Evolutionary conservation across 352 stramenopile genomes (phyloP).

Genomic region (Phytophthora agathidicida): DNA sequence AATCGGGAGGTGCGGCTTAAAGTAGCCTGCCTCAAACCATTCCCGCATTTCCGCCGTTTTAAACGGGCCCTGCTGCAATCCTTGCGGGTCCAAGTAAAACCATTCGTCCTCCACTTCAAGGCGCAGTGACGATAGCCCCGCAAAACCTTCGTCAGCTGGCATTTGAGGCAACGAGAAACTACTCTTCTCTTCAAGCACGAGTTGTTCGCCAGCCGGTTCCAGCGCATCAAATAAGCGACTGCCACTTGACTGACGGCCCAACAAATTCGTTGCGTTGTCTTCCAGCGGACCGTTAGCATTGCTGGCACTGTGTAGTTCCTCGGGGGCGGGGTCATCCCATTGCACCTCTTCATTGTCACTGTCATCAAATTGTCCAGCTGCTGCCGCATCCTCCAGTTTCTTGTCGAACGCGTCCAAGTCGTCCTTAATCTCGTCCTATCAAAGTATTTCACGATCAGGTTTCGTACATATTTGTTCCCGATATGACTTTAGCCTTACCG

Average conservation of each 20-base stretch:
- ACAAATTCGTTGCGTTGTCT: conserved; percentile 16
- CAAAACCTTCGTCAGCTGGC: conserved; percentile 20
- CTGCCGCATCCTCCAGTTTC: conserved; percentile 76
- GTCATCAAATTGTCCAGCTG: conserved; percentile 83
- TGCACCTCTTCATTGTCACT: conserved; percentile 74
- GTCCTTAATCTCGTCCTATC: conserved; percentile 49
- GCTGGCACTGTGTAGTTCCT: conserved; percentile 26
- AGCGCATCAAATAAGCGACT: conserved; percentile 41
- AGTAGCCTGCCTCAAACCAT: conserved; percentile 91
- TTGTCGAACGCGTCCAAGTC: conserved; percentile 83
- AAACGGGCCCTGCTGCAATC: conserved; percentile 83
- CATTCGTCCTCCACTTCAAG: conserved; percentile 76
- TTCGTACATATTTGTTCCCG: not conserved
- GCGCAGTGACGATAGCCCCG: conserved; percentile 31
- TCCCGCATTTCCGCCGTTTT: conserved; percentile 89
- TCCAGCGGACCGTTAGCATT: conserved; percentile 32
- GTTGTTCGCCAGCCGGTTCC: conserved; percentile 24
- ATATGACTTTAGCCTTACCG: conserved; percentile 26
- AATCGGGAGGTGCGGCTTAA: conserved; percentile 89
- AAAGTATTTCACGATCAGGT: conserved; percentile 13
- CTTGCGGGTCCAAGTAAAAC: conserved; percentile 89
- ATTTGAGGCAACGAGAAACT: conserved; percentile 35
- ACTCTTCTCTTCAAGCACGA: conserved; percentile 40
- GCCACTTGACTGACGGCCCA: conserved; percentile 22
- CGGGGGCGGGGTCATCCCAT: conserved; percentile 58